phyloP scores from a whole-genome alignment of 2,329 filamentous ascomycete genomes.

The Fusarium veterinarium region DNA sequence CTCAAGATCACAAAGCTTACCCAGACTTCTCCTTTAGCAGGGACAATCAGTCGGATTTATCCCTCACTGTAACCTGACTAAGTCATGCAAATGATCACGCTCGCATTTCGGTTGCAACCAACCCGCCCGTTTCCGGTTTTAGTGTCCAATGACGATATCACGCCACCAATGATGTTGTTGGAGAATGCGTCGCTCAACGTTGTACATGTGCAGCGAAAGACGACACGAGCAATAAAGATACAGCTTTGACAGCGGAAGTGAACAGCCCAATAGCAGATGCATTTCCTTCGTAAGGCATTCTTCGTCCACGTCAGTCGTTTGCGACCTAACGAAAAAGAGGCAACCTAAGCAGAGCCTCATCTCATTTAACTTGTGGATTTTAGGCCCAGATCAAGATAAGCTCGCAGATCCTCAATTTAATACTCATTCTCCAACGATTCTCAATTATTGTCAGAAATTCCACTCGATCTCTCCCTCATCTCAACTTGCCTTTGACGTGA shows the following conservation, averaged over 20 bases:
- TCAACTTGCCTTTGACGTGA: neutral
- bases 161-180: neutral
- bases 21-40: too few relatives aligned
- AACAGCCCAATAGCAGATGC: neutral
- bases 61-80: neutral
- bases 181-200: neutral
- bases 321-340: slow-evolving; percentile 4
- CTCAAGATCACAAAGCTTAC: too few relatives aligned
- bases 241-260: neutral
- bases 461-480: neutral
- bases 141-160: neutral
- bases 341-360: slow-evolving; percentile 17
- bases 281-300: neutral
- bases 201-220: neutral
- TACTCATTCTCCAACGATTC: neutral
- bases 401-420: neutral
- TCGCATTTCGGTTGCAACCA: slow-evolving; percentile 1
- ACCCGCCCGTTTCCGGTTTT: neutral
- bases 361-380: neutral
- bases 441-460: neutral
- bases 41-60: neutral
- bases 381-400: neutral
- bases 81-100: slow-evolving; percentile 1
- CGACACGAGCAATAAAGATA: neutral
- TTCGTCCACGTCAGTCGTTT: slow-evolving; percentile 15